Percentiles rank a stretch among this genome's conserved stretches.
These are phyloP conservation scores for Trametes elegans DNA, from an alignment of 768 basidiomycete genomes.

Conservation along the genomic window DNA sequence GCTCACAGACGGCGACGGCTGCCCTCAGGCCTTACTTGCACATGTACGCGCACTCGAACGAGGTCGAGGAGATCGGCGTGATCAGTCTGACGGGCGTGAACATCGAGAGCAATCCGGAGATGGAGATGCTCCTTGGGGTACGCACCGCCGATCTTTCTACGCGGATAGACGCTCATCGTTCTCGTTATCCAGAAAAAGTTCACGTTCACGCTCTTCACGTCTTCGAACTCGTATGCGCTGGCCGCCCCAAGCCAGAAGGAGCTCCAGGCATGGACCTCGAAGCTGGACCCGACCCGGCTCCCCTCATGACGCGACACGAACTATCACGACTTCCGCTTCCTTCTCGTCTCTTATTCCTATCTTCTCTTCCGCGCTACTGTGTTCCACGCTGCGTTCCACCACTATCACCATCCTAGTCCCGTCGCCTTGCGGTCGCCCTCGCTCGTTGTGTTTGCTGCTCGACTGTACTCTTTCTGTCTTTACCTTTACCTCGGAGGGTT, in stretches of 20 bases:
- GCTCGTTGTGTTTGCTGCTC: conserved; percentile 21
- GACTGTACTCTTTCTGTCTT: conserved; percentile 10
- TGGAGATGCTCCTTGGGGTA: conserved; percentile 85
- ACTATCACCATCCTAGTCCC: neutral
- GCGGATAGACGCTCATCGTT: neutral
- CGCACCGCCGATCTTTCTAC: conserved; percentile 27
- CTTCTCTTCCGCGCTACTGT: conserved; percentile 1
- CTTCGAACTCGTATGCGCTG: conserved; percentile 88
- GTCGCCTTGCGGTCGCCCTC: conserved; percentile 3
- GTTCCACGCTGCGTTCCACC: neutral
- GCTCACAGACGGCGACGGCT: neutral
- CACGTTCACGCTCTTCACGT: conserved; percentile 88
- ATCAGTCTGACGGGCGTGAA: conserved; percentile 84
- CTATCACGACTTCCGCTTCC: neutral
- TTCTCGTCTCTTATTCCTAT: conserved; percentile 7
- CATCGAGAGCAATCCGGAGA: conserved; percentile 81
- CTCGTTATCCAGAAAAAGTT: conserved; percentile 64
- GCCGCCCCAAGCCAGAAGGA: conserved; percentile 82
- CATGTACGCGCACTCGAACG: conserved; percentile 80
- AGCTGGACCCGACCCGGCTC: conserved; percentile 76
- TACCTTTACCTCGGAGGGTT: conserved; percentile 6
- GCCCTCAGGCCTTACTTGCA: conserved; percentile 80
- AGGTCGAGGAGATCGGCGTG: conserved; percentile 78
- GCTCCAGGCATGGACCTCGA: conserved; percentile 78
- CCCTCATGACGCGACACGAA: conserved; percentile 23